phyloP scores from a whole-genome alignment of 345 rosid species.

The Aquilaria yunnanensis region DNA sequence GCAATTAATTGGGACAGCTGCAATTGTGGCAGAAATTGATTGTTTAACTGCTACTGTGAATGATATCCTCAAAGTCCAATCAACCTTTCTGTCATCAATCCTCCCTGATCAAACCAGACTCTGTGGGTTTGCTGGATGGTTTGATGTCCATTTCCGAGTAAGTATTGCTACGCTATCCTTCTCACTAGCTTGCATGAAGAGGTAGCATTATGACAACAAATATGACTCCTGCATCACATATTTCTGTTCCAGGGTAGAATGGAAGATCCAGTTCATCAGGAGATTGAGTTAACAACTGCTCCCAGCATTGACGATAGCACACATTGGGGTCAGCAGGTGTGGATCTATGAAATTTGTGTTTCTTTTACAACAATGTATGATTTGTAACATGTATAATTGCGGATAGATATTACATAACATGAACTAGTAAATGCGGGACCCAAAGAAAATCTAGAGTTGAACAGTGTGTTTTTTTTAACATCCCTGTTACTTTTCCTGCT shows the following conservation, averaged over 20 bases:
- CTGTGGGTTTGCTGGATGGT: slow-evolving; percentile 94
- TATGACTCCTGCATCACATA: slow-evolving; percentile 1
- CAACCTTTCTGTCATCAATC: slow-evolving; percentile 51
- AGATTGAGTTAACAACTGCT: slow-evolving; percentile 84
- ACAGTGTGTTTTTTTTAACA: no score
- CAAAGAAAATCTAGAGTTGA: no score
- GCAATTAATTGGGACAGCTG: slow-evolving; percentile 76
- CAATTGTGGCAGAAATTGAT: slow-evolving; percentile 74
- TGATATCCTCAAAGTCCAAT: slow-evolving; percentile 63
- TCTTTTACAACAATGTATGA: neutral
- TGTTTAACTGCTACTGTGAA: slow-evolving; percentile 72
- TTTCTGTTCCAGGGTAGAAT: slow-evolving; percentile 54
- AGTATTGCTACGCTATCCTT: slow-evolving; percentile 24
- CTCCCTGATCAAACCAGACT: slow-evolving; percentile 40
- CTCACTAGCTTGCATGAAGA: neutral
- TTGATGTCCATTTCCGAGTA: slow-evolving; percentile 93
- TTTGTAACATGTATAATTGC: neutral
- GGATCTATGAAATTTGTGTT: neutral
- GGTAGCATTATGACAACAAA: neutral
- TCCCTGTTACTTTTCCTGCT: neutral
- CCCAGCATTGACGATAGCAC: slow-evolving; percentile 76
- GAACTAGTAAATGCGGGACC: neutral
- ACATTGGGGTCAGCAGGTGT: slow-evolving; percentile 99
- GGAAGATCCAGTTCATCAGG: slow-evolving; percentile 65
- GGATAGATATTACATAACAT: neutral